Evolutionary conservation across 805 yeast species (phyloP), one percentile per base, ranked within the genome.

Genomic region (Starmerella apis): DNA sequence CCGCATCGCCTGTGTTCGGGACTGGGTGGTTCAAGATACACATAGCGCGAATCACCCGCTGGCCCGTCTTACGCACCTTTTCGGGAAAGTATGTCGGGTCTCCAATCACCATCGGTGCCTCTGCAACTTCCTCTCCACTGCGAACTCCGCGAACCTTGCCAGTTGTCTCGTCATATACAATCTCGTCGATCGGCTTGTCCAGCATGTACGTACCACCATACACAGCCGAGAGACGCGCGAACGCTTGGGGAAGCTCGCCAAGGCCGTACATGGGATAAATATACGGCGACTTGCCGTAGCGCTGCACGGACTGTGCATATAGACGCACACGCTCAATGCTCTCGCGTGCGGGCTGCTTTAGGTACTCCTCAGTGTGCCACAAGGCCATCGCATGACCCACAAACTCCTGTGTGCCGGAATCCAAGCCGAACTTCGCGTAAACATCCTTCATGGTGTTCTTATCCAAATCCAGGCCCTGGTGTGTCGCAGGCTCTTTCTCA

Each of bases 351-450:
- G 95, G 95, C 66, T 85, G 80, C 53, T 73, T 75, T 63, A 92
- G 71, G 66, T 92, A 92, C 48, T 83, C 87, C 63, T 92, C 98
- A 61, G 86, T 88, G 19, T 92, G 77, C 82, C 95, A 88, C 53
- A 92, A 75, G 14, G 96, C 98, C 98, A 92, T 92, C 3, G 98
- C 92, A 67, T 92, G 98, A 42, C 98, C 98, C 57, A 92, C 85
- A 62, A 92, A 92, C 67, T 92, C 97, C 64, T 86, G 83, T 19
- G 97, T 88, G 32, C 96, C 95, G 49, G 78, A 76, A 61, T 92
- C 96, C 48, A 92, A 76, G 6, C 97, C 95, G 62, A 80, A 92
- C 65, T 90, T 82, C 62, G 77, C 76, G 68, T 83, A 92, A 32
- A 92, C 81, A 60, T 86, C 95, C 57, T 85, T 86, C 90, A 88